Base-by-base conservation (phyloP, 1,284 basidiomycete genomes). In the Malassezia nana region DNA sequence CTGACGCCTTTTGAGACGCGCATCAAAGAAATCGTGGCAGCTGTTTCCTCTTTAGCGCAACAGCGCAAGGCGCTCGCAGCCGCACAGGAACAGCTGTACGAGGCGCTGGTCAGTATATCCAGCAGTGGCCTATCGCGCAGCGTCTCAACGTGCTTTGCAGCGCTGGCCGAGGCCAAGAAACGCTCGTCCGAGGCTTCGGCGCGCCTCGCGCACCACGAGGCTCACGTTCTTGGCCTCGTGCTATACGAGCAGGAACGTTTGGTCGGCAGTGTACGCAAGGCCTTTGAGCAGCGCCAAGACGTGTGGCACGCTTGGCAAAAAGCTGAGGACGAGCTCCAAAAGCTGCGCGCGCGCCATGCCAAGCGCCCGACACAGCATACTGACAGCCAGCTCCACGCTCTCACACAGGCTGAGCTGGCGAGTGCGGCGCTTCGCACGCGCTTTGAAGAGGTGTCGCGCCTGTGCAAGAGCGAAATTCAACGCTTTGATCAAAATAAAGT, bases 401-500 rank as follows among this genome's bases (percentile, higher is more conserved):
- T 63, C 15, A 59, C 66, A 8, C 63, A 65, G 15, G 58, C 63
- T 2, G 67, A 70, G 49, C 46, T 52, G 4, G 52, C 49, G 4
- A 51, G 59, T 9, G 43, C 69, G 12, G 57, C 60, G 25, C 56
- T 57, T 6, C 85, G 86, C 65, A 81, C 83, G 49, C 87, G 94
- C 59, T 98, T 88, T 69, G 89, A 95, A 41, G 81, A 85, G 26
- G 84, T 87, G 6, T 86, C 88, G 25, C 84, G 84, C 61, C 78
- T 94, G 24, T 84, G 90, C 67, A 96, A 96, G 76, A 77, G 80
- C 4, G 94, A 99, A 76, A 84, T 94, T 66, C 83, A 83, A n/a
- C 79, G 90, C 29, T 95, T 98, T 70, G 92, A 99, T 76, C 81
- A 84, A 67, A 91, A 95, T 75, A 82, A 90, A 40, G 82, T 96